Evolutionary conservation across 306 rosid species (phyloP).

Genomic region (Quercus cerris): DNA sequence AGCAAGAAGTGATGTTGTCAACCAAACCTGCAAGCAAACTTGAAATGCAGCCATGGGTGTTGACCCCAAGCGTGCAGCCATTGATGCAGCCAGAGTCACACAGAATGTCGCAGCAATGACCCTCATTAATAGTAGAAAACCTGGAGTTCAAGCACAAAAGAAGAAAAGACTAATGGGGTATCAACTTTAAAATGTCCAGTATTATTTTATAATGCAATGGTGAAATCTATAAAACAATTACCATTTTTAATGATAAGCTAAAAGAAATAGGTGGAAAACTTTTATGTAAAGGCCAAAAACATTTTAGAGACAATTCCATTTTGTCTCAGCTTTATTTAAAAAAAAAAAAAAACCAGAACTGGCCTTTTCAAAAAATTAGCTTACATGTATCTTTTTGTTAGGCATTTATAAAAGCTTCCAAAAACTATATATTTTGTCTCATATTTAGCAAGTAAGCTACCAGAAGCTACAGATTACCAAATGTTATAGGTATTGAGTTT

Average conservation of each 20-base stretch:
- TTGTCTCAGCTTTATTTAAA: background rate
- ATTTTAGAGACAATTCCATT: background rate
- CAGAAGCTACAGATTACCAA: too few species aligned
- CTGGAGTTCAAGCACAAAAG: constrained; percentile 41
- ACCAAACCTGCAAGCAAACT: constrained; percentile 93
- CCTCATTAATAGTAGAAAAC: constrained; percentile 81
- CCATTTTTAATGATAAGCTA: background rate
- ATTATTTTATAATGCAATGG: background rate
- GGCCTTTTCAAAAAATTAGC: too few species aligned
- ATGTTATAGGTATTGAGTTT: background rate
- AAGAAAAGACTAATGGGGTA: constrained; percentile 15
- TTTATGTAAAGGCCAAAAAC: background rate
- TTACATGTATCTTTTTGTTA: too few species aligned
- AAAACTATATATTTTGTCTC: too few species aligned
- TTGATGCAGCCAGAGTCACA: constrained; percentile 86
- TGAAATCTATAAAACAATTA: background rate
- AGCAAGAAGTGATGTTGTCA: constrained; percentile 89
- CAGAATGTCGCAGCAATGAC: constrained; percentile 94
- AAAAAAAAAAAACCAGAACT: too few species aligned
- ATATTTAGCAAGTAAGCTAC: too few species aligned
- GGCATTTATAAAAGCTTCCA: too few species aligned
- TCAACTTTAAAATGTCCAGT: background rate
- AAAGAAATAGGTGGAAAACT: background rate
- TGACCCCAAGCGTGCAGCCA: constrained; percentile 86
- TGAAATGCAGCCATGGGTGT: constrained; percentile 98